Evolutionary conservation across 345 rosid genomes (phyloP), one percentile per base, ranked within the genome.

Genomic region (Euphorbia pulcherrima): DNA sequence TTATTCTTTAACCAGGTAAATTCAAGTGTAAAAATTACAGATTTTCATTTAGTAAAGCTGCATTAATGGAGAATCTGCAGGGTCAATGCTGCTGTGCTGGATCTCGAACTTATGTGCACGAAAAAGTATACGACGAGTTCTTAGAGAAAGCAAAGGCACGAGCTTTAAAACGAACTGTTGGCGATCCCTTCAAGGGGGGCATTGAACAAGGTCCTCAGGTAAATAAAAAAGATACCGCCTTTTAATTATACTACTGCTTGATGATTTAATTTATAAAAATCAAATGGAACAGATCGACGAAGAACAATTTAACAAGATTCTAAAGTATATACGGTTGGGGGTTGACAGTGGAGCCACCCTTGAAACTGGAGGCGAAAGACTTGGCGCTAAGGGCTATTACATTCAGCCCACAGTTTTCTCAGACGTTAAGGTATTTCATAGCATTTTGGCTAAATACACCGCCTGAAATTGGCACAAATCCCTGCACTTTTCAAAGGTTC

Each of bases 131-230:
- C 37, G 96, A 93, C 71, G 94, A 93, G 78, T 93, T 93, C 60
- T 71, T 86, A 1, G 96, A 87, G 84, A 93, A 93, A 81, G 85
- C 98, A 47, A 90, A 81, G 81, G 87, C 84, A 9, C 89, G 86
- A 20, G 98, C 98, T 12, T 23, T 59, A 62, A 82, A 77, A 0
- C 96, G 97, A 23, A 17, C 27, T 48, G 94, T 93, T 71, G 96
- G 98, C 12, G 98, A 93, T 75, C 96, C 98, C 1, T 93, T 93
- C 87, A 85, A 82, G 83, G 69, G 33, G 4, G 96, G 94, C 47
- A 81, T 80, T 28, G 92, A 93, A 75, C 98, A 93, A 87, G 98
- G 97, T 29, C 98, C 98, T 12, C 98, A 93, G 98, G 98, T 90
- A 80, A 65, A 66, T 40, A 30, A 20, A 53, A 18, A 5, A 44